A percentile compares a stretch with the other conserved stretches of the same genome.
These are phyloP conservation scores for Spatholobus suberectus DNA, from an alignment of 306 rosid species.

Conservation along the genomic window DNA sequence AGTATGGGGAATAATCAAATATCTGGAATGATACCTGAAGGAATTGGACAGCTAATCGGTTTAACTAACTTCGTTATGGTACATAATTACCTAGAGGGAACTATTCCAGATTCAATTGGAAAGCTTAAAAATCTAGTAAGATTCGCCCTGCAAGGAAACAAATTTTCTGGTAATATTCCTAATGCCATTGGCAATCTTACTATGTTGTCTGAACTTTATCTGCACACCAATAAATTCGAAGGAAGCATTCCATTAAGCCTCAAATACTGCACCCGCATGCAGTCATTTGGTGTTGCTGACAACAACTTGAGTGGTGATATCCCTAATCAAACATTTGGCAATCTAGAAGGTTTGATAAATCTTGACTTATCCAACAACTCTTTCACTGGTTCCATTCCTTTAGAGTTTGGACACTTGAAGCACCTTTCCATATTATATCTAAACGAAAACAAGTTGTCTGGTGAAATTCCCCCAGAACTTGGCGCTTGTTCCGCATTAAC, in stretches of 20 bases:
- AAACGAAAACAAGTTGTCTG: not conserved
- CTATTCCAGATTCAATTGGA: slow-evolving; percentile 42
- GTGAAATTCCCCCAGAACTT: slow-evolving; percentile 38
- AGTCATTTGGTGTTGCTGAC: not conserved
- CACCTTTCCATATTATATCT: slow-evolving; percentile 26
- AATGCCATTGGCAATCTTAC: slow-evolving; percentile 32
- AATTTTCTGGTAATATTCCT: slow-evolving; percentile 34
- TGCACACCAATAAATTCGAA: not conserved
- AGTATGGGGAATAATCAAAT: not conserved
- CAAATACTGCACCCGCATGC: slow-evolving; percentile 13
- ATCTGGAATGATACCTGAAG: slow-evolving; percentile 40
- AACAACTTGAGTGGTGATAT: slow-evolving; percentile 37
- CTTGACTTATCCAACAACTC: slow-evolving; percentile 23
- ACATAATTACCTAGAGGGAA: slow-evolving; percentile 13
- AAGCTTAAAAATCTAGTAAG: slow-evolving; percentile 27
- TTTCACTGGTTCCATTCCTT: slow-evolving; percentile 37
- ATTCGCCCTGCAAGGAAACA: not conserved
- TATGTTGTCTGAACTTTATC: not conserved
- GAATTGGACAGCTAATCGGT: slow-evolving; percentile 23
- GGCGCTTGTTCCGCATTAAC: not conserved
- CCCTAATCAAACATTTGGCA: slow-evolving; percentile 15
- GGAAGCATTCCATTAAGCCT: slow-evolving; percentile 37
- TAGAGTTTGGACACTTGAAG: slow-evolving; percentile 35
- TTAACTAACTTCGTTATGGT: not conserved
- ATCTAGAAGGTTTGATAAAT: not conserved